Evolutionary conservation across 306 rosid species (phyloP), one percentile per base, ranked within the genome.

Genomic region (Medicago arabica): DNA sequence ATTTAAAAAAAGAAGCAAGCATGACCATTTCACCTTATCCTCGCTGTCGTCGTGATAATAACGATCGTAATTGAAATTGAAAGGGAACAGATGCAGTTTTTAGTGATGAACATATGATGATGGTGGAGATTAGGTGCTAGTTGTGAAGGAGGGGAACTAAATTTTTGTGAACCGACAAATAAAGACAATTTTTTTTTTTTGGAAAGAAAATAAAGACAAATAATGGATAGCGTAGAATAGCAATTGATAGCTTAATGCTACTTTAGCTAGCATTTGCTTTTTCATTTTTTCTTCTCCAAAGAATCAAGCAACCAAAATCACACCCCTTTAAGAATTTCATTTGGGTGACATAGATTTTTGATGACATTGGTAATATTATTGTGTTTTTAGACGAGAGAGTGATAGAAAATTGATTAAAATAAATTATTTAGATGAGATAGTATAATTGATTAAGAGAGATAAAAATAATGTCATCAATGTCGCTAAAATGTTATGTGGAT

Each of bases 241-340:
- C 80, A 75, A 82, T 47, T 75, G 38, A 75, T 39, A 25, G 76
- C 83, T 79, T 62, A 80, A 76, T 76, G 75, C 23, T 34, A 5
- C 38, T 43, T 43, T 10, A 10, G 47, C 51, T 34, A 34, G 5
- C 38, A 34, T 4, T 34, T 34, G 38, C 38, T 34, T 34, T 34
- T 34, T 34, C 38, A 34, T 34, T 34, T 34, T 3, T 34, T 34
- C 38, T 34, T 34, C 38, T 34, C 7, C 38, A 34, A 34, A 34
- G 5, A 34, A 5, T 5, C 38, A 3, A 28, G 4, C 31, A 28
- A 3, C 4, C 2, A 28, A 1, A 28, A 28, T 28, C 31, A 28
- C 31, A 28, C 31, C 3, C 0, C 4, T 28, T 28, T 23, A 21
- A 21, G 23, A 1, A 21, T 21, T 21, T 21, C 23, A 21, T 21